Conservation (phyloP, 176 grass and related monocot species). For the Avena insularis region DNA sequence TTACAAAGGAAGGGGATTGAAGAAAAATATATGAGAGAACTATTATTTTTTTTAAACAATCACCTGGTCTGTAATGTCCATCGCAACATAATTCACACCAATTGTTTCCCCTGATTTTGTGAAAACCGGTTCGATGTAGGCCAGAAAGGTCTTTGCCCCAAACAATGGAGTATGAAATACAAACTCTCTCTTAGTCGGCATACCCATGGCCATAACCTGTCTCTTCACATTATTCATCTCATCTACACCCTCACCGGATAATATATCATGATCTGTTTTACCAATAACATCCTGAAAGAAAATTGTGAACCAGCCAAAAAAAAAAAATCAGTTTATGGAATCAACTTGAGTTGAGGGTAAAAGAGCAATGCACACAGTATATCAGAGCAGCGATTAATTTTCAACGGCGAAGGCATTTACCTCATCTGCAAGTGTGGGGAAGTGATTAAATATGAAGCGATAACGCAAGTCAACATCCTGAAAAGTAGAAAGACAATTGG, state of each 20-base stretch:
- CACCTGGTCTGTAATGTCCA: constrained; percentile 93
- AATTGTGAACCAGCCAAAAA: constrained; percentile 22
- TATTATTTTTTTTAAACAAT: constrained; percentile 1
- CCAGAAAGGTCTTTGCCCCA: constrained; percentile 86
- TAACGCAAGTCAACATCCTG: constrained; percentile 87
- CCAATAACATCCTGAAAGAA: constrained; percentile 88
- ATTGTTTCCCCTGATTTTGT: constrained; percentile 68
- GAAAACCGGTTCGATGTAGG: constrained; percentile 87
- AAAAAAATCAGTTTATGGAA: constrained; percentile 34
- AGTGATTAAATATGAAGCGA: constrained; percentile 95
- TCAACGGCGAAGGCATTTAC: constrained; percentile 35
- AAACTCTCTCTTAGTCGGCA: constrained; percentile 80
- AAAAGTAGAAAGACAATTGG: constrained; percentile 3
- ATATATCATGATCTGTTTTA: constrained; percentile 89
- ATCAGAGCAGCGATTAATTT: background rate
- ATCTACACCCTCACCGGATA: constrained; percentile 65
- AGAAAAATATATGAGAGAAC: constrained; percentile 5
- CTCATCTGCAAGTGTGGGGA: constrained; percentile 84
- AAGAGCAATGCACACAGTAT: background rate
- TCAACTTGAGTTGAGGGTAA: constrained; percentile 15
- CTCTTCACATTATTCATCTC: constrained; percentile 82
- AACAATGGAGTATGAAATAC: constrained; percentile 75
- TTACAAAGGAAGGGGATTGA: background rate
- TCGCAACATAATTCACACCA: constrained; percentile 87
- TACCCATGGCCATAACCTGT: constrained; percentile 66